Conservation (phyloP, 2,329 filamentous ascomycete species). For the Claviceps digitariae region DNA sequence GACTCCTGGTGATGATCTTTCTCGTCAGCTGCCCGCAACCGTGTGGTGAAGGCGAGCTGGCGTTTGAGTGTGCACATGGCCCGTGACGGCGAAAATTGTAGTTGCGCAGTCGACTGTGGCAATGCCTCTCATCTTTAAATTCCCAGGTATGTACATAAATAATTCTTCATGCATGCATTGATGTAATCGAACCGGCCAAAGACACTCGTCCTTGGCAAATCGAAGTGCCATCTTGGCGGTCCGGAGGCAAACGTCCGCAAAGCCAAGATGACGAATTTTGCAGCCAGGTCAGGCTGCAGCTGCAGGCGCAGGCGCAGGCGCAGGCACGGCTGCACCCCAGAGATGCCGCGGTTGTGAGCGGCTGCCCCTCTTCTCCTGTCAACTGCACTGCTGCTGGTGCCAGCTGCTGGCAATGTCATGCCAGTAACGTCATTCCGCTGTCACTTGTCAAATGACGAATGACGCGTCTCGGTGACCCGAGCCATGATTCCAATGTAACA, state of each 20-base stretch:
- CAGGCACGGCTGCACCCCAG: not conserved
- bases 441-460: not conserved
- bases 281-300: not conserved
- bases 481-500: not conserved
- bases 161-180: too few species aligned
- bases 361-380: not conserved
- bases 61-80: too few species aligned
- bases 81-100: too few species aligned
- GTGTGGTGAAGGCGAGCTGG: too few species aligned
- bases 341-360: too few species aligned
- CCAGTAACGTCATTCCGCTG: not conserved
- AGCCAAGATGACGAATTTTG: not conserved
- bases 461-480: not conserved
- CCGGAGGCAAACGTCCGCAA: constrained; percentile 2
- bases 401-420: too few species aligned
- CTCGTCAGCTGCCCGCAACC: too few species aligned
- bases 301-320: not conserved
- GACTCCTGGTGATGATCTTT: too few species aligned
- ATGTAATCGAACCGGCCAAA: too few species aligned
- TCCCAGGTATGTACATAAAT: too few species aligned
- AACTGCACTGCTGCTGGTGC: not conserved
- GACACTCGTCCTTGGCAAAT: not conserved
- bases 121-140: too few species aligned
- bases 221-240: not conserved
- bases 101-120: too few species aligned